Evolutionary conservation across 164 flowering plant genomes (phyloP).

Genomic region (Nymphaea colorata): DNA sequence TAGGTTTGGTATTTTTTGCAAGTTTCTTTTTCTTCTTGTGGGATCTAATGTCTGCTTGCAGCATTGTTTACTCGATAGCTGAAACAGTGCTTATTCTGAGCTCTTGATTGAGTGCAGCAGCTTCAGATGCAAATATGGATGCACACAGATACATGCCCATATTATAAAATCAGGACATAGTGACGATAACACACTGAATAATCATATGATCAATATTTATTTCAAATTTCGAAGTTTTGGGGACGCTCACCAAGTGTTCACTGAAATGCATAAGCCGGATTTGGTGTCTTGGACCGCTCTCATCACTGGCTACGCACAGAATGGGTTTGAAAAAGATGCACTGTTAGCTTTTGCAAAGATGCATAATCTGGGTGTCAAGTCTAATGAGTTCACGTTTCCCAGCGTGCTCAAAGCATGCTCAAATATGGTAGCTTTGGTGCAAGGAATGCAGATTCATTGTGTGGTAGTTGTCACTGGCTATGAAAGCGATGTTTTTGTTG

Average conservation of each 20-base stretch:
- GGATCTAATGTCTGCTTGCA: neutral
- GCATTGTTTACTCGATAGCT: neutral
- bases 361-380: constrained; percentile 36
- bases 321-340: constrained; percentile 46
- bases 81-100: constrained; percentile 18
- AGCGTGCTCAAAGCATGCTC: constrained; percentile 75
- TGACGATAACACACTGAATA: constrained; percentile 18
- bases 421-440: constrained; percentile 21
- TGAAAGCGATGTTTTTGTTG: constrained; percentile 51
- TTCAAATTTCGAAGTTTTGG: constrained; percentile 33
- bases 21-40: neutral
- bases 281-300: constrained; percentile 68
- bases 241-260: constrained; percentile 48
- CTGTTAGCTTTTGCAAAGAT: constrained; percentile 33
- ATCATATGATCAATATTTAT: constrained; percentile 44
- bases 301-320: constrained; percentile 58
- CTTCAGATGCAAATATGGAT: constrained; percentile 31
- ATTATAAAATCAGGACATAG: constrained; percentile 29
- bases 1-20: neutral
- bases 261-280: constrained; percentile 49
- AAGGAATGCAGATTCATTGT: constrained; percentile 63
- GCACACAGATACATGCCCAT: constrained; percentile 53
- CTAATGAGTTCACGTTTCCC: constrained; percentile 51
- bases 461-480: constrained; percentile 45
- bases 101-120: constrained; percentile 33